Base-by-base conservation (phyloP, 2,329 filamentous ascomycete genomes). In the Penicillium sp. region DNA sequence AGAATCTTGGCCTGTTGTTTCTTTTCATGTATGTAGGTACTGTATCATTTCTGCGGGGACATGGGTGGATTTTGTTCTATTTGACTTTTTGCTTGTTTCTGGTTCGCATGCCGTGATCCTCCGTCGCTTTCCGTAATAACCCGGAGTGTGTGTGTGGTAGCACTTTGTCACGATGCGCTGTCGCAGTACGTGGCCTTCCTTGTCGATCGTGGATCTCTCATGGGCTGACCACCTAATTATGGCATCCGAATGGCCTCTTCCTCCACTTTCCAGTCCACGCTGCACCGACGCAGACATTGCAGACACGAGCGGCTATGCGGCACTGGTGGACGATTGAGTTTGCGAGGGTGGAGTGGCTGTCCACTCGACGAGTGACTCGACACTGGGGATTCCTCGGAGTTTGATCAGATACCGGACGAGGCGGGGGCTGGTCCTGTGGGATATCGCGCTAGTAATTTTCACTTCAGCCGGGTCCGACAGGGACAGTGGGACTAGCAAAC, bases 371-470 rank as follows among this genome's bases (percentile, higher is more conserved):
- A 20, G 20, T n/a, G n/a, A n/a, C n/a, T 2, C 20, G 20, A 41
- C 41, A 17, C 15, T 42, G 42, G 41, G 52, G 41, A 31, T 31
- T 56, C 48, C 31, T 56, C 48, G 31, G 50, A 54, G 28, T 10
- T 54, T 59, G 57, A 62, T 62, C 60, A 59, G 57, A 62, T 62
- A 62, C 57, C 57, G 54, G 28, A 7, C 37, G 28, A 28, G 28
- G 45, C 28, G 45, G 45, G 45, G 45, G 22, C 15, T 49, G 28
- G 45, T 35, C 45, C 31, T 20, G 15, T 17, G 45, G 15, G 7
- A 6, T 39, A 38, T 38, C 22, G 20, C 60, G 43, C 60, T 62
- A 54, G 61, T 63, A 55, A 53, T 63, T 60, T 60, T 60, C 61
- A 54, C 14, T 25, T 43, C 31, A 17, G 11, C 12, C 48, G 35